phyloP scores from a whole-genome alignment of 116 monocot species.

The Phalaenopsis hybrid region DNA sequence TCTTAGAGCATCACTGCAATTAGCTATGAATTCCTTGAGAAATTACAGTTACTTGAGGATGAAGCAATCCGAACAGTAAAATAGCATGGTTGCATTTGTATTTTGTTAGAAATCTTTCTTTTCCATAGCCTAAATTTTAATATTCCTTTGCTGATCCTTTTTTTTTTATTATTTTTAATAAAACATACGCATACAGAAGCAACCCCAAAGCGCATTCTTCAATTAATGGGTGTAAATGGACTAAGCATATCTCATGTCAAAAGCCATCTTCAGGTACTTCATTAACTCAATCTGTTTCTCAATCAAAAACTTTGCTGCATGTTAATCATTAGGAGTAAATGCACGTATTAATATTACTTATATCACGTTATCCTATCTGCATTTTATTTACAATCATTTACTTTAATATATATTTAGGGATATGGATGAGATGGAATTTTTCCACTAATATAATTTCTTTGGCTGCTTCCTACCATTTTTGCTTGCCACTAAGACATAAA shows the following conservation, averaged over 20 bases:
- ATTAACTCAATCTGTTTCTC: neutral
- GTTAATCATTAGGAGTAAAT: neutral
- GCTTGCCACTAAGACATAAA: no score
- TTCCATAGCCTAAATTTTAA: no score
- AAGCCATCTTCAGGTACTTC: constrained; percentile 76
- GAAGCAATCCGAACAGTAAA: neutral
- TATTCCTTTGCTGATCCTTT: neutral
- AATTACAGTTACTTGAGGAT: no score
- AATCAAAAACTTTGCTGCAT: neutral
- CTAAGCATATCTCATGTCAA: constrained; percentile 65
- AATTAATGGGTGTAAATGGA: constrained; percentile 57
- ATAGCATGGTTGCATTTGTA: neutral
- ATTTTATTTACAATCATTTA: no score
- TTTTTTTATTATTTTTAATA: neutral
- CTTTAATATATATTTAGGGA: no score
- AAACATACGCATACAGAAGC: constrained; percentile 46
- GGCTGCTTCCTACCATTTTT: no score
- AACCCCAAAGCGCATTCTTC: constrained; percentile 82
- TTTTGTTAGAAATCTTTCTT: neutral
- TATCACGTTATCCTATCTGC: no score
- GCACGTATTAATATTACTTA: no score
- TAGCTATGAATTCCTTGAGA: no score
- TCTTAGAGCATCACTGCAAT: no score
- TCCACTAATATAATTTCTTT: no score
- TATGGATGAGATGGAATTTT: no score